Evolutionary conservation across 352 stramenopile species (phyloP), one percentile per base, ranked within the genome.

Genomic region (Aphanomyces invadans): DNA sequence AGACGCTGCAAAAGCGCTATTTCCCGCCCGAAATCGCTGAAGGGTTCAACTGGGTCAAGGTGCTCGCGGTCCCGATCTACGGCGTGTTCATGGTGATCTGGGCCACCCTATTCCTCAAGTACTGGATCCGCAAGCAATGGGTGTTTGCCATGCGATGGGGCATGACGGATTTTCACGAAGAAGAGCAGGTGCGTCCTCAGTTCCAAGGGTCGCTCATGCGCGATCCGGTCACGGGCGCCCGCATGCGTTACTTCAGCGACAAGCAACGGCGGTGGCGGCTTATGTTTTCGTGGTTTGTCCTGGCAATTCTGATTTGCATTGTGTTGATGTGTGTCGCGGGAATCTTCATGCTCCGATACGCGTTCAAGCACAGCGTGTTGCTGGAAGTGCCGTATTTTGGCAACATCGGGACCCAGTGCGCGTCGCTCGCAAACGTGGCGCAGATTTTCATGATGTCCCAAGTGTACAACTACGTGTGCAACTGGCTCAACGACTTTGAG

Each of bases 391-490:
- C 89, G 23, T 77, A 80, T 1, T 64, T 90, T 48, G 72, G 87
- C 57, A 79, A 88, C 65, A 75, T 91, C 31, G 84, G 84, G 10
- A 86, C 84, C 10, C 87, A 90, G 69, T 70, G 90, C 54, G 84
- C 84, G 7, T 82, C 84, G 3, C 70, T 89, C 2, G 78, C 81
- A 45, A 92, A 92, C 63, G 80, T 90, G 52, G 75, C 80, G 59
- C 84, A 92, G 74, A 92, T 92, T 62, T 86, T 83, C 26, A 83
- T 94, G 69, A 91, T 98, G 80, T 97, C 95, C 67, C 87, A 91
- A 69, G 81, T 97, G 56, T 97, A 97, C 76, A 81, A 91, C 63
- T 80, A 83, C 51, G 76, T 97, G 44, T 94, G 89, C 15, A 87
- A 86, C 38, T 74, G 83, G 45, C 77, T 98, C 52, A 96, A 95